Evolutionary conservation across 1,284 basidiomycete genomes (phyloP), one percentile per base, ranked within the genome.

Genomic region (Ceratobasidium sp.): DNA sequence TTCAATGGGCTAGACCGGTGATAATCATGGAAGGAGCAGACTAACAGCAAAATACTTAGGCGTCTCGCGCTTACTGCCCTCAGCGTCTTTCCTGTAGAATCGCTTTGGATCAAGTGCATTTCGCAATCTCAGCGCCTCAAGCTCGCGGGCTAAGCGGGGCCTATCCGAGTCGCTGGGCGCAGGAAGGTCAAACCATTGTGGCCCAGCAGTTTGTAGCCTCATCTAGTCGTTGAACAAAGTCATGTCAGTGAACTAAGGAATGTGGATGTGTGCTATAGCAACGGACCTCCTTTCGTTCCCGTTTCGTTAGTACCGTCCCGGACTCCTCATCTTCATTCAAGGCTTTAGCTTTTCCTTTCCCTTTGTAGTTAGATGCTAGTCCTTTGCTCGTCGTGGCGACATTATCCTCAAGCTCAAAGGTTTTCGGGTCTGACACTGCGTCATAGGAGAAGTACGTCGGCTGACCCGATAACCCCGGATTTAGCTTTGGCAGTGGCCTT

Each of bases 61-160:
- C 28, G 96, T 83, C 75, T 91, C 90, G 82, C 92, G 94, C 78
- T 89, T 93, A 78, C 93, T 88, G 84, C 96, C 91, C 3, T 91
- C 91, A 71, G 90, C 88, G 63, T 94, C 92, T 78, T 91, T 93
- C 72, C 88, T 83, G 84, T 98, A 96, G 85, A 98, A 98, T 41
- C 96, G 87, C 82, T 98, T 99, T 7, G 97, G 96, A 79, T 99
- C 97, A 43, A 99, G 87, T 72, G 96, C 92, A 80, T 97, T 97
- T 58, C 93, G 89, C 64, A 99, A 84, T 26, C 95, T 89, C 64
- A 98, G 84, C 0, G 97, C 95, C 81, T 98, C 95, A 43, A 98
- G 93, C 83, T 99, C 96, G 72, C 93, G 90, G 78, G 95, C 86
- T 76, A 98, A 86, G 73, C 92, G 88, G 41, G 94, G 93, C 6